Evolutionary conservation across 179 eudicot genomes (phyloP).

Genomic region (Nepenthes alata): DNA sequence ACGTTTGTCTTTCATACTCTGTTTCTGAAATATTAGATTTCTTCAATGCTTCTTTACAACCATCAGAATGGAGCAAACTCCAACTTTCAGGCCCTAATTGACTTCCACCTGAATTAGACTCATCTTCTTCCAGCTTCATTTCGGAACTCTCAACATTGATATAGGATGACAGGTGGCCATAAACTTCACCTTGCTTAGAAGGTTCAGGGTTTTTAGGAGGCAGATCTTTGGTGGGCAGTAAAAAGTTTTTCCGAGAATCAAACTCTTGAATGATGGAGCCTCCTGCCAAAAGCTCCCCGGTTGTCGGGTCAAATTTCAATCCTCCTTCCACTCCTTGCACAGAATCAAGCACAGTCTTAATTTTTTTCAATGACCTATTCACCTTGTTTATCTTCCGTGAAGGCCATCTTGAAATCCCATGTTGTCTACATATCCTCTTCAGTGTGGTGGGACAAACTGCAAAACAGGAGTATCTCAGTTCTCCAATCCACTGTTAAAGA

Average conservation of each 20-base stretch:
- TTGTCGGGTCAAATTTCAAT: slow-evolving; percentile 62
- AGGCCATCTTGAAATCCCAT: slow-evolving; percentile 92
- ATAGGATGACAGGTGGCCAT: slow-evolving; percentile 12
- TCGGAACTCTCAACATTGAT: slow-evolving; percentile 15
- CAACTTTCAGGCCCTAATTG: background rate
- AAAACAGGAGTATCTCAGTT: background rate
- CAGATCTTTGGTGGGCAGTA: slow-evolving; percentile 15
- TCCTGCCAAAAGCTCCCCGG: slow-evolving; percentile 59
- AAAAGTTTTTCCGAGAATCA: slow-evolving; percentile 17
- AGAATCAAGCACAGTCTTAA: slow-evolving; percentile 73
- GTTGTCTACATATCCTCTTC: slow-evolving; percentile 87
- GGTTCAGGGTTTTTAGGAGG: slow-evolving; percentile 7
- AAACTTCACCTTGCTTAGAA: slow-evolving; percentile 11
- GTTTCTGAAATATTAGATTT: slow-evolving; percentile 8
- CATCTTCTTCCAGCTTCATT: slow-evolving; percentile 38
- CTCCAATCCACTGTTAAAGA: background rate
- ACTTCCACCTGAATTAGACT: slow-evolving; percentile 13
- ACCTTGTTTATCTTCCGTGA: slow-evolving; percentile 91
- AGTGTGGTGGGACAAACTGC: slow-evolving; percentile 87
- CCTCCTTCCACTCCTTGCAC: slow-evolving; percentile 90
- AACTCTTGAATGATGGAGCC: slow-evolving; percentile 37
- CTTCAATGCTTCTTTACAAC: slow-evolving; percentile 7
- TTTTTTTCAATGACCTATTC: slow-evolving; percentile 64
- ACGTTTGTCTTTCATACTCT: slow-evolving; percentile 6
- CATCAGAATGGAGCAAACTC: slow-evolving; percentile 1